Base-by-base conservation (phyloP, 1,284 basidiomycete species). In the Apiotrichum mycotoxinovorans region DNA sequence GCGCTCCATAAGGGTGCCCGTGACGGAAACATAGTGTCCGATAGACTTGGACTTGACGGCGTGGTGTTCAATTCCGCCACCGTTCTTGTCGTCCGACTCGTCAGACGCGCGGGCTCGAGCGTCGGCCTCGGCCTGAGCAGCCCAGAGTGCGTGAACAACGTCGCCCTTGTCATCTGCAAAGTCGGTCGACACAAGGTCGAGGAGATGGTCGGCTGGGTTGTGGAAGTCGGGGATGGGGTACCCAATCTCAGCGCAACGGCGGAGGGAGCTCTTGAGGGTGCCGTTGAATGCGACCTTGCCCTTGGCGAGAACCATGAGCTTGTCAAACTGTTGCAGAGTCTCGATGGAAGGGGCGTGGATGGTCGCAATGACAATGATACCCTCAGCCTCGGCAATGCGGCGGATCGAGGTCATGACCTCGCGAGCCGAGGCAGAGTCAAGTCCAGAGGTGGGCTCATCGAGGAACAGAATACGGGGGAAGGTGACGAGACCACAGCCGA, bases 281-380 rank as follows among this genome's bases (percentile, higher is more conserved):
- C 72, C 74, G 25, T 46, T 40, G 56, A 67, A 77, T 12, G 70
- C 63, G 20, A 62, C 59, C n/a, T 57, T 59, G 1, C 75, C 76
- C 20, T 63, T 54, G 26, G 70, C 66, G 15, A 78, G 68, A 15
- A 78, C 62, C 33, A 74, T 59, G 4, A 71, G 59, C 10, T 65
- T 41, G 57, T 77, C 74, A 52, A 78, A 78, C 43, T 74, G 63
- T 18, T 65, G 47, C 33, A 73, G 75, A 0, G 75, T 78, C 44
- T 73, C 70, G 57, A 63, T 75, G 26, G 68, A 73, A 0, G 77
- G 77, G 35, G 70, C 70, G 58, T 79, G 77, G 50, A 79, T 78
- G 8, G 76, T 77, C 14, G 64, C 65, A 38, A 76, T 51, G 51
- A 77, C 69, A 14, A 72, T 52, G 26, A 59, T 53, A 14, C 52